Base-by-base conservation (phyloP, 75 land plant species). In the Selaginella tamariscina region DNA sequence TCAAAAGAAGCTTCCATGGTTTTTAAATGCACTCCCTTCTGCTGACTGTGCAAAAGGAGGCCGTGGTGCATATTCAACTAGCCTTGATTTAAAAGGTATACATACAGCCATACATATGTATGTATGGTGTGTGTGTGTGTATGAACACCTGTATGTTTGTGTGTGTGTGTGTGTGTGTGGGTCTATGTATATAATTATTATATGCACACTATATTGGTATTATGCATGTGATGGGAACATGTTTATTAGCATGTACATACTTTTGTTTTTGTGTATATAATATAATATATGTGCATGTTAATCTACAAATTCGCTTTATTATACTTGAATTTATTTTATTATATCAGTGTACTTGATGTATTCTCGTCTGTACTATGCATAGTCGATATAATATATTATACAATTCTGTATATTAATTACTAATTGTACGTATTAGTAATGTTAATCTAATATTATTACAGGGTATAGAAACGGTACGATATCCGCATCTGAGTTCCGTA, bases 21-120 rank as follows among this genome's bases (percentile, higher is more conserved):
- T 93, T 73, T 88, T 93, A 5, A 79, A 69, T 72, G 84, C 98
- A 65, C 69, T 93, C 64, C 98, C 98, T 0, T 89, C 98, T 72
- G 74, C 90, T 55, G 85, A 85, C 76, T 93, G 98, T 83, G 82
- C 96, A 23, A 93, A 93, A 78, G 95, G 98, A 60, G 98, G 98
- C 32, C 86, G 80, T 70, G 98, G 98, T 59, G 98, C 98, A 24
- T 93, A 93, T 65, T 81, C 88, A 23, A 82, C 60, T 54, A 86
- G 85, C 62, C 82, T 93, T 65, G 84, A 93, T 33, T 79, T 89
- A 21, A 54, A 76, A 70, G 82, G 95, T 78, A 71, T 31, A 27
- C 27, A 29, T 20, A 5, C 27, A 2, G 29, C n/a, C n/a, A n/a
- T n/a, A n/a, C n/a, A n/a, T n/a, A n/a, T n/a, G n/a, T n/a, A n/a